These are phyloP conservation scores for Penicillium aurantiogriseum DNA, from an alignment of 2,329 filamentous ascomycete genomes.

Conservation along the genomic window DNA sequence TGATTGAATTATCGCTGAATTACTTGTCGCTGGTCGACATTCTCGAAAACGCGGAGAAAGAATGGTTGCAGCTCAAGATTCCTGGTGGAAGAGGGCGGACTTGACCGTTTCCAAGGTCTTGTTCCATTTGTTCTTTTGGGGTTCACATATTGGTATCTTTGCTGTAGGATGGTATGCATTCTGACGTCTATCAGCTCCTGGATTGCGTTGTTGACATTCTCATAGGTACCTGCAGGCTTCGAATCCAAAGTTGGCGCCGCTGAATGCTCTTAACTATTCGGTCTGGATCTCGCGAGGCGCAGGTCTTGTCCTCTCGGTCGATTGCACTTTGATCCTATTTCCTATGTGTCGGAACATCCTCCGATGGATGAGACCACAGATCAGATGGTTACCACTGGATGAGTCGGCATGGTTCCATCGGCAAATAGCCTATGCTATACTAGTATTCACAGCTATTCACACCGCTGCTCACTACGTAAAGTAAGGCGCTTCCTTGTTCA, in stretches of 20 bases:
- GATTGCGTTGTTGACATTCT: slow-evolving; percentile 23
- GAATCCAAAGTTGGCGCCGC: slow-evolving; percentile 66
- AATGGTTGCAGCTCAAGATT: slow-evolving; percentile 13
- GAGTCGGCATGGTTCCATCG: slow-evolving; percentile 97
- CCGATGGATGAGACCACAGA: slow-evolving; percentile 78
- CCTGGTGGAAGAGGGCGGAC: slow-evolving; percentile 49
- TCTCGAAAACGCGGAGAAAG: slow-evolving; percentile 7
- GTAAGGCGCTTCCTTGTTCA: slow-evolving; percentile 50
- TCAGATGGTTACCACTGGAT: slow-evolving; percentile 87
- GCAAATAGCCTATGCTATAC: slow-evolving; percentile 84
- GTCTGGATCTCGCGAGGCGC: slow-evolving; percentile 97
- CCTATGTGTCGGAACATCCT: slow-evolving; percentile 94
- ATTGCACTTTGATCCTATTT: slow-evolving; percentile 82
- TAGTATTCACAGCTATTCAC: slow-evolving; percentile 79
- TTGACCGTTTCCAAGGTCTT: slow-evolving; percentile 68
- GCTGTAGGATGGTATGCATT: slow-evolving; percentile 74
- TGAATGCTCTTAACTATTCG: slow-evolving; percentile 81
- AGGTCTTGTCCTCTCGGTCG: slow-evolving; percentile 78
- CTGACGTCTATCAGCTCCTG: not conserved
- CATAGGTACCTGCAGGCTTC: slow-evolving; percentile 72
- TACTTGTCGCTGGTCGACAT: slow-evolving; percentile 31
- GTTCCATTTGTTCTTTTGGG: slow-evolving; percentile 81
- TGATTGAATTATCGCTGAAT: slow-evolving; percentile 7
- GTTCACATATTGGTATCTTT: slow-evolving; percentile 74
- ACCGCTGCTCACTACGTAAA: slow-evolving; percentile 88